Evolutionary conservation across 768 basidiomycete species (phyloP).

Genomic region (Termitomyces sp.): DNA sequence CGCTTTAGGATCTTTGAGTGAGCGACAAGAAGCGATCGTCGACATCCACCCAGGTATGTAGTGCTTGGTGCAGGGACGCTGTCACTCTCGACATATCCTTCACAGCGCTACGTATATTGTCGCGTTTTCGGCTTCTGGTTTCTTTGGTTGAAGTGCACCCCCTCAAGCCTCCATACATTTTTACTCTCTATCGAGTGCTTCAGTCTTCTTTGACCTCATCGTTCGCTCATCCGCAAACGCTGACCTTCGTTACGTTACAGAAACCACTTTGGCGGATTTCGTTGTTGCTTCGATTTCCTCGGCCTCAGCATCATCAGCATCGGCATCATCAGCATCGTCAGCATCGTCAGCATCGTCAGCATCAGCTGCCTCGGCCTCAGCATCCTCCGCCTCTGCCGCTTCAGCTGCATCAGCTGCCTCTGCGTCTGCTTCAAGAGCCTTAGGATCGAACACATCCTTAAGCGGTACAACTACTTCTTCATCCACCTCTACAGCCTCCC

Average conservation of each 20-base stretch:
- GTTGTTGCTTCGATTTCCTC: constrained; percentile 50
- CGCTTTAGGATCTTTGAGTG: not conserved
- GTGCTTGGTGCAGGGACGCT: not conserved
- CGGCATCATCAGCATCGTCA: constrained; percentile 31
- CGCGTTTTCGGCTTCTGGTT: not conserved
- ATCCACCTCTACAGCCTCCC: constrained; percentile 26
- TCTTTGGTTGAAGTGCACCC: not conserved
- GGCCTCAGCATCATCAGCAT: constrained; percentile 30
- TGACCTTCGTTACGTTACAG: constrained; percentile 27
- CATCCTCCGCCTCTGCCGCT: constrained; percentile 10
- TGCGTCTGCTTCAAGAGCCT: constrained; percentile 20
- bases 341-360: constrained; percentile 45
- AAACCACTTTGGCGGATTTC: constrained; percentile 73
- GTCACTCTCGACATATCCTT: not conserved
- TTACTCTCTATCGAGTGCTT: not conserved
- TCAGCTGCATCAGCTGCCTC: constrained; percentile 7
- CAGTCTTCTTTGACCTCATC: not conserved
- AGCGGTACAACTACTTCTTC: constrained; percentile 6
- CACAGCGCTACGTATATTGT: not conserved
- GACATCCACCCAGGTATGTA: not conserved
- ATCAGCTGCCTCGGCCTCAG: constrained; percentile 28
- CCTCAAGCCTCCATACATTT: not conserved
- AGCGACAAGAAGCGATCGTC: not conserved
- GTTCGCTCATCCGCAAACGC: not conserved
- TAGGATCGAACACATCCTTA: constrained; percentile 6